Conservation (phyloP, 148 eudicot species). For the Camellia granthamiana region DNA sequence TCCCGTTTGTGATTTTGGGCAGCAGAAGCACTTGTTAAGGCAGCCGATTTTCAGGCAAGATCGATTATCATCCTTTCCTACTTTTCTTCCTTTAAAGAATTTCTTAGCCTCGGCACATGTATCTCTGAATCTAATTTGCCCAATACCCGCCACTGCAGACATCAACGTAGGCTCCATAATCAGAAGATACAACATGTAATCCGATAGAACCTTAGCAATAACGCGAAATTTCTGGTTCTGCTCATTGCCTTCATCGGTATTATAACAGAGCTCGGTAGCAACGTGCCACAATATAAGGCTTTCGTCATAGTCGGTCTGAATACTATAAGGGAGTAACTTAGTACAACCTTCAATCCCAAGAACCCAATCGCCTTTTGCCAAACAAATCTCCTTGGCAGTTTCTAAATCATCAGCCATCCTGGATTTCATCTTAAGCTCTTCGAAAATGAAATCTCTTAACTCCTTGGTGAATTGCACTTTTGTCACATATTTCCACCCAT, state of each 20-base stretch:
- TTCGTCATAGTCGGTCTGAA: constrained; percentile 36
- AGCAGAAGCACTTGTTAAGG: neutral
- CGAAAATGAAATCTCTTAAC: constrained; percentile 31
- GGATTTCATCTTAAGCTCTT: constrained; percentile 33
- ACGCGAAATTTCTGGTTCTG: neutral
- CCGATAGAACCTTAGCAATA: constrained; percentile 31
- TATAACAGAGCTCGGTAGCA: constrained; percentile 46
- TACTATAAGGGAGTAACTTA: constrained; percentile 17
- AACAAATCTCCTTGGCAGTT: constrained; percentile 20
- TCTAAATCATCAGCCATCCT: constrained; percentile 25
- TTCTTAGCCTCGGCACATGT: constrained; percentile 37
- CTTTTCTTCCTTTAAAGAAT: constrained; percentile 17
- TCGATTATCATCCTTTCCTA: neutral
- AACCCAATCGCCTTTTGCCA: constrained; percentile 30
- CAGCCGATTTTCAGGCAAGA: neutral
- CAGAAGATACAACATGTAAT: constrained; percentile 32
- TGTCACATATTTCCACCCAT: constrained; percentile 24
- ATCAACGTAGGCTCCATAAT: constrained; percentile 34
- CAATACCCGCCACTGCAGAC: constrained; percentile 35
- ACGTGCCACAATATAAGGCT: constrained; percentile 51
- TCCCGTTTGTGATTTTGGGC: neutral
- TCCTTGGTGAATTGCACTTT: constrained; percentile 8
- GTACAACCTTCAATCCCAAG: constrained; percentile 10
- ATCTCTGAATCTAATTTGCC: constrained; percentile 35
- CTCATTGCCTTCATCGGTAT: neutral